A percentile compares a stretch with the other conserved stretches of the same genome.
Conservation (phyloP, 2,329 filamentous ascomycete species). For the Pseudogymnoascus sp. region DNA sequence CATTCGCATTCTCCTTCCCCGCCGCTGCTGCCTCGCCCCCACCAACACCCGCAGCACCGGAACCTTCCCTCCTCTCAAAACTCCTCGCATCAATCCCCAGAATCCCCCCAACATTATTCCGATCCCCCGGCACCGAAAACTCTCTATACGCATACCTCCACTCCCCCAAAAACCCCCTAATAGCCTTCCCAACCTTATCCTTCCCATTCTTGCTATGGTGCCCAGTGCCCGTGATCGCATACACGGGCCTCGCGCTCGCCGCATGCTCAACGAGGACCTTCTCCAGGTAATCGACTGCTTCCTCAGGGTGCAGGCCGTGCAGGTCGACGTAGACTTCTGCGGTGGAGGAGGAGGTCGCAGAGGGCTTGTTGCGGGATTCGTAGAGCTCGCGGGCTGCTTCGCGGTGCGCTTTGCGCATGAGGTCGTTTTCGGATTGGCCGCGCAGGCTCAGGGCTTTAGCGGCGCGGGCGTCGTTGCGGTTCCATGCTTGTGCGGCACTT, state of each 20-base stretch:
- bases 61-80: constrained; percentile 48
- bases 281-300: constrained; percentile 90
- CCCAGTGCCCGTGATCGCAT: constrained; percentile 92
- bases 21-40: neutral
- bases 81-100: constrained; percentile 58
- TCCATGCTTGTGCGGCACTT: constrained; percentile 96
- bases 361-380: constrained; percentile 72
- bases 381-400: constrained; percentile 89
- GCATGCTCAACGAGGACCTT: constrained; percentile 77
- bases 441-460: constrained; percentile 91
- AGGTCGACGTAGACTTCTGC: constrained; percentile 87
- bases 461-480: constrained; percentile 90
- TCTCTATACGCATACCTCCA: constrained; percentile 95
- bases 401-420: constrained; percentile 94
- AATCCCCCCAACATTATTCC: constrained; percentile 71
- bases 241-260: constrained; percentile 65
- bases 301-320: constrained; percentile 96
- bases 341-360: constrained; percentile 38
- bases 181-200: constrained; percentile 93
- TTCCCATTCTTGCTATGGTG: constrained; percentile 98
- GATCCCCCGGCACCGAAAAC: constrained; percentile 92
- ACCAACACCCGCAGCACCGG: neutral
- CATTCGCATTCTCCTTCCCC: neutral
- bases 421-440: constrained; percentile 91
- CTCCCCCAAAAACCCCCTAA: constrained; percentile 84